Conservation (phyloP, 805 yeast genomes). For the Hanseniaspora mollemarum region DNA sequence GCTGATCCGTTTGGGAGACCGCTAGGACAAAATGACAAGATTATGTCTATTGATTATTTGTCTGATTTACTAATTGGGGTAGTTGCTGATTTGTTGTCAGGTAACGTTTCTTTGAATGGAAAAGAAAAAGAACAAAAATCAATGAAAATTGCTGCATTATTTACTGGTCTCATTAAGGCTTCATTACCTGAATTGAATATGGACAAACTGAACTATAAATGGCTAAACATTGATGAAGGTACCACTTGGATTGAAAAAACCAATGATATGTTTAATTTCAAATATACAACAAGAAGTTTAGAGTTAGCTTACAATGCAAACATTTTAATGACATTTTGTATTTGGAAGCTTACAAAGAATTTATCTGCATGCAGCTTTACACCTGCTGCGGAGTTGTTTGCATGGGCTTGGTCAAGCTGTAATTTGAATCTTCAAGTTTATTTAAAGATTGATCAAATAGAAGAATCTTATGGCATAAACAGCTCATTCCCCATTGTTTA, state of each 20-base stretch:
- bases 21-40: conserved; percentile 41
- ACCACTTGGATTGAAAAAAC: conserved; percentile 21
- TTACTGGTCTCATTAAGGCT: conserved; percentile 4
- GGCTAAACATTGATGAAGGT: conserved; percentile 31
- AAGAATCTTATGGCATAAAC: conserved; percentile 23
- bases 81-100: conserved; percentile 18
- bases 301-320: conserved; percentile 38
- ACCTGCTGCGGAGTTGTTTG: conserved; percentile 49
- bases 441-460: conserved; percentile 48
- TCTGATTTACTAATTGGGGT: conserved; percentile 43
- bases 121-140: not conserved
- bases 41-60: conserved; percentile 46
- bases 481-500: not conserved
- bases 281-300: conserved; percentile 32
- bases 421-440: conserved; percentile 50
- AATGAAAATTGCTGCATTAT: conserved; percentile 1
- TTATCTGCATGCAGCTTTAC: conserved; percentile 33
- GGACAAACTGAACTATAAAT: conserved; percentile 16
- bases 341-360: conserved; percentile 29
- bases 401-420: conserved; percentile 56
- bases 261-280: conserved; percentile 30
- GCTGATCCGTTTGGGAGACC: conserved; percentile 65
- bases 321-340: conserved; percentile 35
- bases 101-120: not conserved
- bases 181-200: conserved; percentile 5